Evolutionary conservation across 140 eudicot genomes (phyloP).

Genomic region (Bidens hawaiensis): DNA sequence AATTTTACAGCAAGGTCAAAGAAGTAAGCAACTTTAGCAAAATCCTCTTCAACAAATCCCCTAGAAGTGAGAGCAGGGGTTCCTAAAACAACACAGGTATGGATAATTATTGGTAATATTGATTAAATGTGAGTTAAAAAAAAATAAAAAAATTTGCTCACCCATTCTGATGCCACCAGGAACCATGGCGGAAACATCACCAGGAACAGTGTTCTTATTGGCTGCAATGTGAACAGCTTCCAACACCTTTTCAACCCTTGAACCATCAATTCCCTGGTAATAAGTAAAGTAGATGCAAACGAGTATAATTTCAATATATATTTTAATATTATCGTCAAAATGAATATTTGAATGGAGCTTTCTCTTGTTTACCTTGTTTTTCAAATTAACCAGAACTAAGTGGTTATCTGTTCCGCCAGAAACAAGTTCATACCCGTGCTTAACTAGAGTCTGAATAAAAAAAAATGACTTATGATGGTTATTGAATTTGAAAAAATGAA

Average conservation of each 20-base stretch:
- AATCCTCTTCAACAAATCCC: conserved; percentile 96
- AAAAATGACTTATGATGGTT: background rate
- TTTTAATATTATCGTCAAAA: background rate
- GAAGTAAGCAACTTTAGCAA: conserved; percentile 92
- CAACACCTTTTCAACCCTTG: conserved; percentile 96
- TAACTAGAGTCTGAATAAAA: conserved; percentile 59
- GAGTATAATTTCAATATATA: background rate
- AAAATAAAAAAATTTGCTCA: conserved; percentile 14
- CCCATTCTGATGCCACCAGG: conserved; percentile 99
- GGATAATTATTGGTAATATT: background rate
- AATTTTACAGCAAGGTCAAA: conserved; percentile 88
- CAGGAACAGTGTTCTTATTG: conserved; percentile 94
- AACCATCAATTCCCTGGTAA: conserved; percentile 84
- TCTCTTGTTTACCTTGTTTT: conserved; percentile 57
- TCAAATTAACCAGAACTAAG: conserved; percentile 87
- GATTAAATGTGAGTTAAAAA: background rate
- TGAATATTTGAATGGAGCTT: background rate
- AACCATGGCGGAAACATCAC: conserved; percentile 99
- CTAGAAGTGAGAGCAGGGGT: conserved; percentile 99
- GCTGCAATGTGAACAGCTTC: conserved; percentile 99
- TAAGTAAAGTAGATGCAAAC: background rate
- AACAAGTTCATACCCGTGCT: conserved; percentile 83
- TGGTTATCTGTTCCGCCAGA: conserved; percentile 99
- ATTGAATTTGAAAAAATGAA: background rate
- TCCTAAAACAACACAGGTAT: conserved; percentile 35